Conservation (phyloP, 441 rosid species). For the Populus hybrid region DNA sequence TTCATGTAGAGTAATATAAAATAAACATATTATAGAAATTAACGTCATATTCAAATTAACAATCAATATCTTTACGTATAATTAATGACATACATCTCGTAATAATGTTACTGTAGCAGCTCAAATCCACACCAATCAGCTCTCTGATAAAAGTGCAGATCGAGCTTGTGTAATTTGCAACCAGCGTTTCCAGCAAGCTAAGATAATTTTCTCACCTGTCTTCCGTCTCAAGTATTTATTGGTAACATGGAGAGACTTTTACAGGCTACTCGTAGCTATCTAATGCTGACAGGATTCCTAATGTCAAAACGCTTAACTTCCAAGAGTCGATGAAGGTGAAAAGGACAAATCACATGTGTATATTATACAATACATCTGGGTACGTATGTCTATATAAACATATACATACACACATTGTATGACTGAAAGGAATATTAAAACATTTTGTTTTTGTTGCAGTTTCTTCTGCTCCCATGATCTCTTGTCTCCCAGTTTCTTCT, state of each 20-base stretch:
- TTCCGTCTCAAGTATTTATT: background rate
- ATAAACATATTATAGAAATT: no score
- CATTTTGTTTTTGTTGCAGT: background rate
- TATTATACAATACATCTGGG: background rate
- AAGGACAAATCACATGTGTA: background rate
- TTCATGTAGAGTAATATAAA: background rate
- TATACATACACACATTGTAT: background rate
- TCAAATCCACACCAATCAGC: background rate
- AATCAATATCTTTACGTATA: background rate
- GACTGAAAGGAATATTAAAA: background rate
- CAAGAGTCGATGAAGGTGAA: background rate
- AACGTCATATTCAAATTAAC: background rate
- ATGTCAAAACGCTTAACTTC: background rate
- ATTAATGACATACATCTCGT: no score
- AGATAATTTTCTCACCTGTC: background rate
- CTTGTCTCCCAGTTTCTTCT: conserved; percentile 35
- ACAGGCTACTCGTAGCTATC: background rate
- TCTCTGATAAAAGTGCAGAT: background rate
- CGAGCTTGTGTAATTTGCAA: no score
- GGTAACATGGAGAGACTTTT: background rate
- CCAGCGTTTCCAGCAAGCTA: background rate
- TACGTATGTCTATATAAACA: background rate
- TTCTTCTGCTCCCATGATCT: conserved; percentile 32
- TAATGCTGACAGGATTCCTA: background rate
- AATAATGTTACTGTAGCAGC: background rate